Evolutionary conservation across 768 basidiomycete species (phyloP).

Genomic region (Panaeolus papilionaceus): DNA sequence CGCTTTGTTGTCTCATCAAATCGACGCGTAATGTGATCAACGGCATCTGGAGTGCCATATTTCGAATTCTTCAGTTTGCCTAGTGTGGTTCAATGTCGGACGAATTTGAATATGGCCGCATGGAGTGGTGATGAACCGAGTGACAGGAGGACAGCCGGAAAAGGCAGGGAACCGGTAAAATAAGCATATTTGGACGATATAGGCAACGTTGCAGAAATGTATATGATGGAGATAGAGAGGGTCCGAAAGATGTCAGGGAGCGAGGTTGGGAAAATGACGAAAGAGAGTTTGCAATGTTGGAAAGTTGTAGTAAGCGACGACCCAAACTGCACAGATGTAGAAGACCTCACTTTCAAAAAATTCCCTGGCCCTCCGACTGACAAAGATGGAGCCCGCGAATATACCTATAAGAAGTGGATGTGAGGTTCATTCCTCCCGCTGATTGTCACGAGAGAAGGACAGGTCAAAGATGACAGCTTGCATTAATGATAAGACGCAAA

Average conservation of each 20-base stretch:
- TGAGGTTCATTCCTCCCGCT: neutral
- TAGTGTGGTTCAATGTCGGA: conserved; percentile 32
- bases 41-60: conserved; percentile 72
- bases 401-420: conserved; percentile 52
- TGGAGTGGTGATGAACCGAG: neutral
- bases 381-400: conserved; percentile 85
- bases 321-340: neutral
- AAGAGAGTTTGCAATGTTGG: neutral
- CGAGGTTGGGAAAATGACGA: neutral
- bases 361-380: conserved; percentile 73
- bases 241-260: conserved; percentile 17
- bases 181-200: neutral
- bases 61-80: conserved; percentile 77
- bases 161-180: neutral
- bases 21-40: conserved; percentile 80
- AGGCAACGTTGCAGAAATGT: conserved; percentile 3
- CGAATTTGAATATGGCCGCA: neutral
- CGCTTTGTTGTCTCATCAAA: conserved; percentile 88
- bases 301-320: neutral
- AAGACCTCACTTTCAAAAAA: conserved; percentile 66
- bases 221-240: conserved; percentile 13
- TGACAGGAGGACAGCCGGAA: neutral
- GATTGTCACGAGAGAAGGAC: neutral
- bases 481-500: neutral
- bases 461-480: neutral